A percentile compares a stretch with the other conserved stretches of the same genome.
Evolutionary conservation across 2,329 filamentous ascomycete species (phyloP).

Genomic region (Colletotrichum liriopes): DNA sequence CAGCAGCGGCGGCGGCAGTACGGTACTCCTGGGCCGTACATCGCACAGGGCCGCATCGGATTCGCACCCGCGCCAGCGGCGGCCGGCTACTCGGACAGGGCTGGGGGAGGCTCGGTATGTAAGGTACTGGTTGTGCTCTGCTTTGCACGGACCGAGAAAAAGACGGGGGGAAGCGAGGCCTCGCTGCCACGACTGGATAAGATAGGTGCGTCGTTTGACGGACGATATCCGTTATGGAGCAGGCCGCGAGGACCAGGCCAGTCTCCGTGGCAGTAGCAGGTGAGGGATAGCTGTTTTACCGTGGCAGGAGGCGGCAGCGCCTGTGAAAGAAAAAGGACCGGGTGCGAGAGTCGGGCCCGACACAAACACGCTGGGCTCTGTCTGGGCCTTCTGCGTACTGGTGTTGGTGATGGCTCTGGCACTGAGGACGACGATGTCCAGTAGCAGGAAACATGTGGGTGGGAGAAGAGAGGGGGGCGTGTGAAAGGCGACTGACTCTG

Average conservation of each 20-base stretch:
- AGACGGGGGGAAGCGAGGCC: background rate
- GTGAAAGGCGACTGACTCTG: constrained; percentile 11
- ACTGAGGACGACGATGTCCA: constrained; percentile 8
- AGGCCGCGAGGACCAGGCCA: background rate
- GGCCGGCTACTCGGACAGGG: background rate
- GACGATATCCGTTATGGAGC: constrained; percentile 36
- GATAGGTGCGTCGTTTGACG: constrained; percentile 2
- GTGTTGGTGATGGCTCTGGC: background rate
- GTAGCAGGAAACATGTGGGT: constrained; percentile 18
- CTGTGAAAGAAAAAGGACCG: constrained; percentile 25
- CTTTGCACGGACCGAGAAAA: background rate
- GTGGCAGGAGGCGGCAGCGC: constrained; percentile 23
- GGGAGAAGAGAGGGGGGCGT: background rate
- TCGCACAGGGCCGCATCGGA: background rate
- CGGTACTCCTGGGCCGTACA: background rate
- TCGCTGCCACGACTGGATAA: background rate
- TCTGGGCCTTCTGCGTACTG: background rate
- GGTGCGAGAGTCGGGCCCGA: constrained; percentile 8
- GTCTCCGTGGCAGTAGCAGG: constrained; percentile 22
- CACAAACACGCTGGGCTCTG: background rate
- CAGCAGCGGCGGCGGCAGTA: constrained; percentile 11
- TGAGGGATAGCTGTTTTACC: constrained; percentile 35
- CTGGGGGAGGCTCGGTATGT: constrained; percentile 12
- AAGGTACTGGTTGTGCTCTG: constrained; percentile 10
- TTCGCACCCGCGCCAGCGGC: constrained; percentile 5